Evolutionary conservation across 441 rosid species (phyloP), one percentile per base, ranked within the genome.

Genomic region (Bocquillonia castaneifolia): DNA sequence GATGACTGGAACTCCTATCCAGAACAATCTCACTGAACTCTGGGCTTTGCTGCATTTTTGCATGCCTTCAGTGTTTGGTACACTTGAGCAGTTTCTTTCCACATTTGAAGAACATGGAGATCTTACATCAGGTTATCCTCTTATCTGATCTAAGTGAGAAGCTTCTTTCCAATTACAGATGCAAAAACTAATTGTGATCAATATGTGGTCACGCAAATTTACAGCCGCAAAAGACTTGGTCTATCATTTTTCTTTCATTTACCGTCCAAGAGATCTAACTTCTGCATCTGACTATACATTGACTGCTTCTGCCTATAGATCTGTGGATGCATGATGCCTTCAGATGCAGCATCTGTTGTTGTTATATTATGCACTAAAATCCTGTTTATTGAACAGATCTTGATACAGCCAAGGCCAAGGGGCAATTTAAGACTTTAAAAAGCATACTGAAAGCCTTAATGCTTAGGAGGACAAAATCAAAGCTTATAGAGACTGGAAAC

Each of bases 21-120:
- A 92, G 78, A 92, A 92, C 75, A 87, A 88, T 75, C 90, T 92
- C 63, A 81, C 85, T 34, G 98, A 92, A 74, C 90, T 92, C 22
- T 92, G 98, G 98, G 90, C 96, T 50, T 80, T 92, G 80, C 71
- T 92, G 92, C 96, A 88, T 82, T 92, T 92, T 76, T 92, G 96
- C 69, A 86, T 90, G 93, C 96, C 96, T 64, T 80, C 77, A 34
- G 84, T 92, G 53, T 92, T 92, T 87, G 96, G 96, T 76, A 84
- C 78, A 42, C 81, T 78, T 74, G 80, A 88, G 70, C 85, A 88
- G 75, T 92, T 90, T 67, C 93, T 85, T 82, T 80, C 66, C 40
- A 76, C 84, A 59, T 90, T 92, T 74, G 83, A 86, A 79, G 90
- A 88, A 81, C 78, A 80, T 65, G 91, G 78, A 72, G 77, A 83